Evolutionary conservation across 306 rosid genomes (phyloP).

Genomic region (Vachellia collinsii): DNA sequence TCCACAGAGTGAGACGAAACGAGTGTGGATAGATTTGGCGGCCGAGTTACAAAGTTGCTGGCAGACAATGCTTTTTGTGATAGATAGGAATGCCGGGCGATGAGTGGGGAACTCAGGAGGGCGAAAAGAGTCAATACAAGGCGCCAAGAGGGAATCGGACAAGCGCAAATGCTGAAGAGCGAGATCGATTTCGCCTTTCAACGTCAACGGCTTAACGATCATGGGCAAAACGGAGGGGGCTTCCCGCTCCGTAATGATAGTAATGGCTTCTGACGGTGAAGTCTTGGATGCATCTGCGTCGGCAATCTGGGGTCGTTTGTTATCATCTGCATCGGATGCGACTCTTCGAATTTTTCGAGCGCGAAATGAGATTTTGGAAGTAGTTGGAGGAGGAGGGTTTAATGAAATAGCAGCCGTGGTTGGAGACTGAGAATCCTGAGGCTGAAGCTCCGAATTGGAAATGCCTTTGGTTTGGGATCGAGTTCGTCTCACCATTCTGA

Average conservation of each 20-base stretch:
- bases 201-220: slow-evolving; percentile 42
- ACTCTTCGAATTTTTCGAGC: slow-evolving; percentile 56
- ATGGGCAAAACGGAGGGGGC: slow-evolving; percentile 22
- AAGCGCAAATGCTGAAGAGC: slow-evolving; percentile 67
- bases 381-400: slow-evolving; percentile 14
- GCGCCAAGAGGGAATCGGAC: slow-evolving; percentile 52
- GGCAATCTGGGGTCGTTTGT: slow-evolving; percentile 1
- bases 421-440: not conserved
- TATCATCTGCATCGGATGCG: slow-evolving; percentile 10
- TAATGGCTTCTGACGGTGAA: not conserved
- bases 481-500: slow-evolving; percentile 36
- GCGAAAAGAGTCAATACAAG: slow-evolving; percentile 51
- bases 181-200: slow-evolving; percentile 46
- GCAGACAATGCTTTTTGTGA: slow-evolving; percentile 61
- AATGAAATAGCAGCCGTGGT: slow-evolving; percentile 2
- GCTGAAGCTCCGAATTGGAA: not conserved
- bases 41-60: slow-evolving; percentile 76
- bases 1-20: slow-evolving; percentile 70
- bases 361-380: slow-evolving; percentile 58
- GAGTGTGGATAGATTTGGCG: slow-evolving; percentile 61
- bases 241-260: not conserved
- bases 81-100: slow-evolving; percentile 59
- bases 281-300: not conserved
- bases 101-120: slow-evolving; percentile 40
- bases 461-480: slow-evolving; percentile 41